These are phyloP conservation scores for Nitzschia inconspicua DNA, from an alignment of 108 stramenopile genomes.

Conservation along the genomic window DNA sequence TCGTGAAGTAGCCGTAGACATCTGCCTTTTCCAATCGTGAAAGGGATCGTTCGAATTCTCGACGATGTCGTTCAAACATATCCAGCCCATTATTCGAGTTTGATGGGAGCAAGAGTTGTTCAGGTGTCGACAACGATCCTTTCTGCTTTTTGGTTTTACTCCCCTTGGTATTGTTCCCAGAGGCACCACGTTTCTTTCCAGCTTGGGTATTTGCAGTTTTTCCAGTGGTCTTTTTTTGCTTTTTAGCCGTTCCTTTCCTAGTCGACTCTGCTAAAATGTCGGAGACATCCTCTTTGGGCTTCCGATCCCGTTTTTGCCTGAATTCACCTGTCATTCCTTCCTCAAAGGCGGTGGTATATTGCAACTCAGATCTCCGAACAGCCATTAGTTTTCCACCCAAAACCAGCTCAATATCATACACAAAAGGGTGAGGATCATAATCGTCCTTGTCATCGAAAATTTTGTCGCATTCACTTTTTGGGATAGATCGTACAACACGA, in stretches of 20 bases:
- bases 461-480: neutral
- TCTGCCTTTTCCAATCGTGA: slow-evolving; percentile 70
- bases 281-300: slow-evolving; percentile 11
- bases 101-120: neutral
- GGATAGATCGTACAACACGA: slow-evolving; percentile 14
- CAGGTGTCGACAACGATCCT: slow-evolving; percentile 11
- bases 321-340: slow-evolving; percentile 59
- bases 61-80: slow-evolving; percentile 59
- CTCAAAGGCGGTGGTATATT: slow-evolving; percentile 54
- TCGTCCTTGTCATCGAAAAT: neutral
- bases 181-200: neutral
- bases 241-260: slow-evolving; percentile 4
- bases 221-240: slow-evolving; percentile 4
- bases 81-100: slow-evolving; percentile 29
- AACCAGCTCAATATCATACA: slow-evolving; percentile 38
- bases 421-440: slow-evolving; percentile 22
- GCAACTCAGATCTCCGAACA: slow-evolving; percentile 35
- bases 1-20: slow-evolving; percentile 60
- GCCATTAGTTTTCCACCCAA: slow-evolving; percentile 52
- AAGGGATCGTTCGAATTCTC: slow-evolving; percentile 70
- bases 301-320: slow-evolving; percentile 28
- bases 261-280: too few species aligned
- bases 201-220: neutral
- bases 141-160: slow-evolving; percentile 9
- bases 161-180: slow-evolving; percentile 2